Evolutionary conservation across 2,329 filamentous ascomycete genomes (phyloP).

Genomic region (Colletotrichum tanaceti): DNA sequence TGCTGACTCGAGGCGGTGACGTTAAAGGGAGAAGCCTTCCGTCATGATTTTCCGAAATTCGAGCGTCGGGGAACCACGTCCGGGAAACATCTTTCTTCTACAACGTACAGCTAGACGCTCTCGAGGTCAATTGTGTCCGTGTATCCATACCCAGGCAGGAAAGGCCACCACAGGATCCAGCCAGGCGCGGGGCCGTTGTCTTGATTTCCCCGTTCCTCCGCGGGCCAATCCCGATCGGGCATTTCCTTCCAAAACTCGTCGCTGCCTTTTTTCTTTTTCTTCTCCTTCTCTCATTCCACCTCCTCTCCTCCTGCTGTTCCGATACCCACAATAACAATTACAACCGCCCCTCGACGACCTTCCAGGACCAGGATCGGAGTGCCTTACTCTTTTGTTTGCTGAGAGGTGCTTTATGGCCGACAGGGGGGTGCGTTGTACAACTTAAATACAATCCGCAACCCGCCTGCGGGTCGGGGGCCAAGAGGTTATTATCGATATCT

Average conservation of each 20-base stretch:
- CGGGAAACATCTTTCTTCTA: not conserved
- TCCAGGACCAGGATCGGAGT: not conserved
- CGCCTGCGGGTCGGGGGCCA: not conserved
- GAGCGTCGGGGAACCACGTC: not conserved
- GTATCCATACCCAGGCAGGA: not conserved
- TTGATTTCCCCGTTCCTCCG: not conserved
- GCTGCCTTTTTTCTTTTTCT: not conserved
- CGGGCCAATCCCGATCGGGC: conserved; percentile 6
- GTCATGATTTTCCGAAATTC: not conserved
- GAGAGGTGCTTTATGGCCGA: not conserved
- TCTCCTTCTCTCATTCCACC: not conserved
- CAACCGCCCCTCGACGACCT: not conserved
- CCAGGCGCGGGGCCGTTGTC: conserved; percentile 17
- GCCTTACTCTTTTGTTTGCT: not conserved
- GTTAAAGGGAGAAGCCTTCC: not conserved
- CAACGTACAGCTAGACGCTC: not conserved
- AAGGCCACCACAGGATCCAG: not conserved
- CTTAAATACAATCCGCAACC: conserved; percentile 33
- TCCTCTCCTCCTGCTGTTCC: not conserved
- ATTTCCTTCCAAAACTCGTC: not conserved
- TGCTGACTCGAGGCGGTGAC: conserved; percentile 14
- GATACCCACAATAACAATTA: conserved; percentile 3
- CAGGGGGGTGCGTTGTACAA: not conserved
- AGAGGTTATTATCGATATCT: not conserved
- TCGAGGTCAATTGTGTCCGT: not conserved